A percentile compares a stretch with the other conserved stretches of the same genome.
Conservation (phyloP, 345 rosid genomes). For the Populus tremula region DNA sequence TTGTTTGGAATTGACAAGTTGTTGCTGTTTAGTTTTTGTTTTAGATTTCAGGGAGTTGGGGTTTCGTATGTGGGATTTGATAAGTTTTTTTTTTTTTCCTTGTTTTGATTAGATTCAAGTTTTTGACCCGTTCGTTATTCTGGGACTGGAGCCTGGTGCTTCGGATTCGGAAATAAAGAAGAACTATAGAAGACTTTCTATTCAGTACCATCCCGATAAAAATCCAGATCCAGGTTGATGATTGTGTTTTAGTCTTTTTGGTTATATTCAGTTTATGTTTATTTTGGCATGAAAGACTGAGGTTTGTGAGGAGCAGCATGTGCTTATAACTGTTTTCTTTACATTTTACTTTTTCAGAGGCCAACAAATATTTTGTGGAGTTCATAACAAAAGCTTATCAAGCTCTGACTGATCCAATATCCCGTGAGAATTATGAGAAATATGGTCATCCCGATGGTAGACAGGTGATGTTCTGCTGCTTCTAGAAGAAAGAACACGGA, state of each 20-base stretch:
- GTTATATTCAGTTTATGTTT: slow-evolving; percentile 4
- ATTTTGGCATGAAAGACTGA: not conserved
- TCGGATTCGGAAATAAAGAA: slow-evolving; percentile 83
- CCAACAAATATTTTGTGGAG: slow-evolving; percentile 79
- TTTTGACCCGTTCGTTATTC: slow-evolving; percentile 86
- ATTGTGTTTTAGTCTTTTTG: slow-evolving; percentile 22
- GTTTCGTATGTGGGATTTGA: not conserved
- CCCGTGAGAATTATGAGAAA: slow-evolving; percentile 95
- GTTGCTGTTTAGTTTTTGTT: not conserved
- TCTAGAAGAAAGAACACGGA: not conserved
- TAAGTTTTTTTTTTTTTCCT: not conserved
- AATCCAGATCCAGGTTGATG: slow-evolving; percentile 96
- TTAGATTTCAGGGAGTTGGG: not conserved
- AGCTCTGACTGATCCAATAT: slow-evolving; percentile 85
- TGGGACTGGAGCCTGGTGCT: slow-evolving; percentile 78
- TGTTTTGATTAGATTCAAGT: slow-evolving; percentile 58
- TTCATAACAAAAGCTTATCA: slow-evolving; percentile 94
- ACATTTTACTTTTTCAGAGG: slow-evolving; percentile 51
- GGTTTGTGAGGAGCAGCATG: slow-evolving; percentile 8
- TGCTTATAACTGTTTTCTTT: slow-evolving; percentile 10
- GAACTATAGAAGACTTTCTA: slow-evolving; percentile 84
- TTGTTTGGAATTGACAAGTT: slow-evolving; percentile 7
- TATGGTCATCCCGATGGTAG: slow-evolving; percentile 99
- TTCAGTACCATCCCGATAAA: slow-evolving; percentile 97
- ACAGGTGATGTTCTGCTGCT: slow-evolving; percentile 50